Base-by-base conservation (phyloP, 441 rosid species). In the Corymbia citriodora region DNA sequence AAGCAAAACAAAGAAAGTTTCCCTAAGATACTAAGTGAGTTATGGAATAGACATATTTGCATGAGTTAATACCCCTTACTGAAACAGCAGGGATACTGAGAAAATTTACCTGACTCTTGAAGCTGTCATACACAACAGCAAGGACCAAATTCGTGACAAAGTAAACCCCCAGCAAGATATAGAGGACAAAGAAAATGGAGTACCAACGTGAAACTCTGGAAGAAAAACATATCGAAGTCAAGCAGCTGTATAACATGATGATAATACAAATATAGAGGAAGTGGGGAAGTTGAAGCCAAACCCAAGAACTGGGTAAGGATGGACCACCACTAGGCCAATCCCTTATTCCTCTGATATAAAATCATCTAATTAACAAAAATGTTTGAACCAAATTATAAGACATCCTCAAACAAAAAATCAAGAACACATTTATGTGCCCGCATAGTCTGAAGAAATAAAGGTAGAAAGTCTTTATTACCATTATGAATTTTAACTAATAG, bases 121-220 rank as follows among this genome's bases (percentile, higher is more conserved):
- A 98, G 94, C 99, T 96, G 91, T 98, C 99, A 90, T 98, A 98
- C 25, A 98, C 97, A 89, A 98, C 99, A 91, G 99, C 99, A 94
- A 98, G 99, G 90, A 98, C 94, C 97, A 98, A 95, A 94, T 98
- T 98, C 4, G 99, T 98, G 95, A 98, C 98, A 50, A 97, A 98
- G 95, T 98, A 98, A 93, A 98, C 98, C 17, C 98, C 99, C 92
- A 98, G 81, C 87, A 98, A 96, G 92, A 98, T 95, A 63, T 96
- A 98, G 88, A 98, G 95, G 90, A 97, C 94, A 89, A 96, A 97
- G 93, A 97, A 97, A 55, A 97, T 85, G 94, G 93, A 92, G 88
- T 94, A 96, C 99, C 99, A 97, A 59, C 99, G 99, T 45, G 99
- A 96, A 93, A 90, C 94, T 97, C 99, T 98, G 92, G 87, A 95